Base-by-base conservation (phyloP, 2,329 filamentous ascomycete genomes). In the Fusarium chuoi region DNA sequence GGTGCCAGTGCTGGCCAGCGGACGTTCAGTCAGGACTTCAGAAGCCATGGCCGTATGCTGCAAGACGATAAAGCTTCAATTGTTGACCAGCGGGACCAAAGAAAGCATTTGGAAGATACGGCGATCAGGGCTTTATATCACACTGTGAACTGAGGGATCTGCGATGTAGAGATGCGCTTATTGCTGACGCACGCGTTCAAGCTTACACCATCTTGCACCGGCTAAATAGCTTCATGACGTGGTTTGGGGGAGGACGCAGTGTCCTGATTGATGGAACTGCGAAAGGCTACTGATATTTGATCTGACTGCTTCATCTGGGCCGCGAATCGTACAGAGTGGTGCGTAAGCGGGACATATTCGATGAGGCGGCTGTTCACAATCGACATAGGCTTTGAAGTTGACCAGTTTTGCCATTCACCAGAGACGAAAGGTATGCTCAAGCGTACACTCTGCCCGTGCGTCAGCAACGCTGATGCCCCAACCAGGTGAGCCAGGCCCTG, bases 141-240 rank as follows among this genome's bases (percentile, higher is more conserved):
- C 6, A 10, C 6, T 22, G 9, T n/a, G 5, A 5, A 33, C 9
- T 24, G 20, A 14, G 6, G 3, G 38, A 38, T 30, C 18, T 39
- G 4, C 17, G 0, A 36, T 41, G 6, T 8, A 1, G 10, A 55
- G 13, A 17, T n/a, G 26, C 9, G 15, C 26, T 15, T 24, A 42
- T 38, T 59, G 67, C 67, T 70, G 67, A 70, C 67, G 10, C 44
- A 14, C 24, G n/a, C 28, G 15, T 52, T 54, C 1, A 28, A 46
- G 65, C 59, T 65, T 55, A 70, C 59, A 65, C 26, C 30, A 36
- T 26, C 26, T 41, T 30, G 12, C 6, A 11, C 14, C 48, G 52
- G 42, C 28, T 65, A 51, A 60, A 44, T 55, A 14, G 45, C 22
- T 17, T 22, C 56, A 61, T 70, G 51, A 56, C 54, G 42, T 35